Conservation (phyloP, 768 basidiomycete genomes). For the Daedaleopsis nitida region DNA sequence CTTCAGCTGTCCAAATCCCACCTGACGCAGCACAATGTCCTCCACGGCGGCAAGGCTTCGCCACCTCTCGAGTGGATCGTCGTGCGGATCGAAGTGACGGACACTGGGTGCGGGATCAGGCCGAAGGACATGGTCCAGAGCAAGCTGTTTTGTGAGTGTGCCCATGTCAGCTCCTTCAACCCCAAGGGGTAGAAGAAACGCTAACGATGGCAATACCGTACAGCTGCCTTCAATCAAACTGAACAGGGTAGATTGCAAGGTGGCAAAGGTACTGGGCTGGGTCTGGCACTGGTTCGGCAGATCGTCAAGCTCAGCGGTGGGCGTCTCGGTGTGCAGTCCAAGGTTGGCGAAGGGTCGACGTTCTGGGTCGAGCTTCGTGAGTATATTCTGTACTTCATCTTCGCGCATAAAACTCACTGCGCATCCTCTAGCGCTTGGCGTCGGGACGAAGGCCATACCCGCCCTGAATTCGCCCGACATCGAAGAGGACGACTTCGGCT, state of each 20-base stretch:
- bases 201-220: neutral
- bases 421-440: conserved; percentile 54
- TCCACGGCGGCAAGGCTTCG: conserved; percentile 37
- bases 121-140: conserved; percentile 68
- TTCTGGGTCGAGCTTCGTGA: conserved; percentile 85
- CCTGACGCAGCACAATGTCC: conserved; percentile 54
- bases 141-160: conserved; percentile 66
- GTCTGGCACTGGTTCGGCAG: conserved; percentile 53
- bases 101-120: conserved; percentile 69
- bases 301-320: conserved; percentile 55
- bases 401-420: conserved; percentile 8
- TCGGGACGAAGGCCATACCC: conserved; percentile 55
- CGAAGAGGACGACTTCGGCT: conserved; percentile 8
- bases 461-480: conserved; percentile 20
- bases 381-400: conserved; percentile 21
- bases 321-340: conserved; percentile 40
- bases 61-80: conserved; percentile 62
- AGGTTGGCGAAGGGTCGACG: conserved; percentile 71
- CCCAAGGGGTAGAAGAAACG: neutral
- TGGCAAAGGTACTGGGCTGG: conserved; percentile 57
- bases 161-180: neutral
- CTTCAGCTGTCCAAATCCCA: conserved; percentile 31
- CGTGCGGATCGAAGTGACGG: conserved; percentile 82
- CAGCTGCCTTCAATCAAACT: conserved; percentile 78
- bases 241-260: conserved; percentile 75